phyloP scores from a whole-genome alignment of 2,329 filamentous ascomycete species.

The Fusarium denticulatum region DNA sequence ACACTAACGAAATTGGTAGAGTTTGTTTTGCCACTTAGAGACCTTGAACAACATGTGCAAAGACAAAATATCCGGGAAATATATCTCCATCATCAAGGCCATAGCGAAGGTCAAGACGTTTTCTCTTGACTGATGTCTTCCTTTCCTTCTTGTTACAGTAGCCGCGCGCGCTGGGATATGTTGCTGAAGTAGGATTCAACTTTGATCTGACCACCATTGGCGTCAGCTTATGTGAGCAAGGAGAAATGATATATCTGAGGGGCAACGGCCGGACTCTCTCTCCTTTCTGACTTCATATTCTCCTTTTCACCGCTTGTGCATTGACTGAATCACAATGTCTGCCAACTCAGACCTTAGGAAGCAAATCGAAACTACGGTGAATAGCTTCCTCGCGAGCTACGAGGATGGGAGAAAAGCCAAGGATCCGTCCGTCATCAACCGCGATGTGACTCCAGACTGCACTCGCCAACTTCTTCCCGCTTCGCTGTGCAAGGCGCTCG shows the following conservation, averaged over 20 bases:
- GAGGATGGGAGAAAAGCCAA: conserved; percentile 18
- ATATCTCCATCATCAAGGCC: fast-evolving
- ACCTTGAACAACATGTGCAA: fast-evolving
- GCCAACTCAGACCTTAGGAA: background rate
- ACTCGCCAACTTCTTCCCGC: conserved; percentile 22
- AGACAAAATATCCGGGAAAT: fast-evolving
- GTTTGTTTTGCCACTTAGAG: fast-evolving
- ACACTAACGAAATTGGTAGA: fast-evolving
- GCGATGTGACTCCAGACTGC: conserved; percentile 15
- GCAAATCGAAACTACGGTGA: conserved; percentile 17
- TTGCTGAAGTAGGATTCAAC: background rate
- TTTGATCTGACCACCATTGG: background rate
- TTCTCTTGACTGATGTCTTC: fast-evolving
- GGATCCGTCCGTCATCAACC: conserved; percentile 14
- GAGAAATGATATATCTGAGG: fast-evolving
- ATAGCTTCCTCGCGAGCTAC: conserved; percentile 15
- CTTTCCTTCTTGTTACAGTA: no score
- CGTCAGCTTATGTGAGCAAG: background rate
- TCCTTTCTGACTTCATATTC: no score
- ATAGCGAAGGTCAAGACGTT: fast-evolving
- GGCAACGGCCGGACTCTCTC: fast-evolving
- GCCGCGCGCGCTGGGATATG: background rate
- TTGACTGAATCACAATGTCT: background rate
- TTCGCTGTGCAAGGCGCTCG: conserved; percentile 10
- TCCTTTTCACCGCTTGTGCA: background rate